Percentiles rank a stretch among this genome's conserved stretches.
Evolutionary conservation across 768 basidiomycete species (phyloP).

Genomic region (Lentinula raphanica): DNA sequence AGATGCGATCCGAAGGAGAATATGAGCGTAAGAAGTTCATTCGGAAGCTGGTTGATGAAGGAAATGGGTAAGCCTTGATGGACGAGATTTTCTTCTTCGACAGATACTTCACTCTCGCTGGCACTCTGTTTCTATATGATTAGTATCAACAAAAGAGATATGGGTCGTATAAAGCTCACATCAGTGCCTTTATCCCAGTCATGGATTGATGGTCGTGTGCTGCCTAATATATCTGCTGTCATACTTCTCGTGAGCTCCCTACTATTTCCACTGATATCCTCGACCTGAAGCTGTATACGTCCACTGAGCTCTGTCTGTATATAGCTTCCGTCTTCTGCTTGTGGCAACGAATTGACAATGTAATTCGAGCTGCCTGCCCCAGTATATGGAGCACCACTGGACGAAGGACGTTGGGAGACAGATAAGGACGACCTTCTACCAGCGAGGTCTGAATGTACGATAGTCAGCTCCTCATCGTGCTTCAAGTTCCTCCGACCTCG

Average conservation of each 20-base stretch:
- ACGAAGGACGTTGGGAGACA: conserved; percentile 4
- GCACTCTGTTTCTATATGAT: not conserved
- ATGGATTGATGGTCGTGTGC: conserved; percentile 5
- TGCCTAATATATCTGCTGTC: conserved; percentile 1
- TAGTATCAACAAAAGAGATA: not conserved
- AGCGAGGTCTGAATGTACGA: not conserved
- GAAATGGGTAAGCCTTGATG: not conserved
- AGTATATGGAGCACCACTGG: conserved; percentile 1
- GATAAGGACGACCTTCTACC: not conserved
- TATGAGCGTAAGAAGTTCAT: conserved; percentile 12
- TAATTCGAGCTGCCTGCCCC: conserved; percentile 1
- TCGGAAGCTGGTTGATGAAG: conserved; percentile 11
- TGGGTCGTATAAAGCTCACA: not conserved
- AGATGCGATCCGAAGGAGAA: conserved; percentile 9
- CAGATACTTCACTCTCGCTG: conserved; percentile 3
- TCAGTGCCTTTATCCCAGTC: conserved; percentile 2
- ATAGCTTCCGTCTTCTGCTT: not conserved
- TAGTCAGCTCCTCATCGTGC: conserved; percentile 2
- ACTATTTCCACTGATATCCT: not conserved
- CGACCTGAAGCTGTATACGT: not conserved
- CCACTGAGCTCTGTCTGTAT: not conserved
- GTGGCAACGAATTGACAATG: not conserved
- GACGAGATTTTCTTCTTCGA: not conserved
- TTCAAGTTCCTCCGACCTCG: conserved; percentile 9
- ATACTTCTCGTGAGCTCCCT: not conserved